Conservation (phyloP, 345 rosid genomes). For the Sisymbrium irio region DNA sequence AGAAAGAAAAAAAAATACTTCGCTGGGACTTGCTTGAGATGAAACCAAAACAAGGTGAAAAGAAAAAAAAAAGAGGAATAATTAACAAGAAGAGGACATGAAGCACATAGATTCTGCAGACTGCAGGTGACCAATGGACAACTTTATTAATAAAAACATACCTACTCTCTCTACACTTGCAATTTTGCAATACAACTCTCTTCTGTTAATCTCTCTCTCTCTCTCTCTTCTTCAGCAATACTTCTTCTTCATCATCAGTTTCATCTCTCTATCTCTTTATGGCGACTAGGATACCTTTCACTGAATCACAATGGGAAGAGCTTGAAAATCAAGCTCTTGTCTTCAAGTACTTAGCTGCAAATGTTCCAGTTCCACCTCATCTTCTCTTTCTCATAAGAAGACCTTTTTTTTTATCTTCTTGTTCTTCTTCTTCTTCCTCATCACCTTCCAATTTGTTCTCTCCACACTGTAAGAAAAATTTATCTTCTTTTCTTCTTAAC, state of each 20-base stretch:
- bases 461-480: constrained; percentile 47
- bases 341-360: constrained; percentile 74
- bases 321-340: constrained; percentile 87
- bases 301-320: constrained; percentile 86
- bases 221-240: not conserved
- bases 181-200: constrained; percentile 4
- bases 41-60: constrained; percentile 9
- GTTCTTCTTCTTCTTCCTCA: constrained; percentile 35
- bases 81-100: constrained; percentile 36
- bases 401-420: constrained; percentile 49
- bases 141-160: constrained; percentile 36
- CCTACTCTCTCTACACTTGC: constrained; percentile 34
- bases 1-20: not conserved
- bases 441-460: constrained; percentile 45
- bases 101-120: constrained; percentile 38
- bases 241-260: not conserved
- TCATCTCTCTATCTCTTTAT: not conserved
- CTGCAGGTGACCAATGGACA: constrained; percentile 32
- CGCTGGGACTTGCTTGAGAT: not conserved
- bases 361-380: constrained; percentile 74
- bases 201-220: constrained; percentile 7
- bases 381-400: constrained; percentile 72
- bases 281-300: constrained; percentile 64
- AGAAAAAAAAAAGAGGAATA: constrained; percentile 12
- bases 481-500: not conserved